phyloP scores from a whole-genome alignment of 176 grass and related monocot genomes.

The Aegilops longissima region DNA sequence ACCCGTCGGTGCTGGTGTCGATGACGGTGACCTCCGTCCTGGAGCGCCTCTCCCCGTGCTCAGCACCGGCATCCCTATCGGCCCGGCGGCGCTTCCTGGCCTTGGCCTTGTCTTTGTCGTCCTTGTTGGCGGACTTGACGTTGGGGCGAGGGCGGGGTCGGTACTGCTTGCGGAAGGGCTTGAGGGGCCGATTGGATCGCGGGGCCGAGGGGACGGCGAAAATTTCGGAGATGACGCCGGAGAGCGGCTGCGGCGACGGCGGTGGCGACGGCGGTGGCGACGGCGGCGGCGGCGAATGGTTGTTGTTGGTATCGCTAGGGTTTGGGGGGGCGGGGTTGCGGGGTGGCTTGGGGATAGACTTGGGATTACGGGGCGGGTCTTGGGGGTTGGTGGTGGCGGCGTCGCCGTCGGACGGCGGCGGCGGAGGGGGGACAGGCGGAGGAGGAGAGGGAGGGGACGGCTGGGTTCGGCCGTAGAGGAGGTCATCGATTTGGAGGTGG shows the following conservation, averaged over 20 bases:
- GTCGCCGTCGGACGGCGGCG: constrained; percentile 24
- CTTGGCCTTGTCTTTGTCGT: constrained; percentile 32
- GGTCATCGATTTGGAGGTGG: constrained; percentile 56
- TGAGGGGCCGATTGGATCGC: constrained; percentile 28
- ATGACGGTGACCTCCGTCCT: constrained; percentile 80
- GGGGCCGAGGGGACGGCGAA: constrained; percentile 62
- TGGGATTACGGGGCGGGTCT: background rate
- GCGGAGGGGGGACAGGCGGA: background rate
- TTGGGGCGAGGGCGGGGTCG: constrained; percentile 36
- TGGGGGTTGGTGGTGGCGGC: background rate
- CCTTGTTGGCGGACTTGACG: constrained; percentile 5
- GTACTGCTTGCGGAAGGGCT: constrained; percentile 53
- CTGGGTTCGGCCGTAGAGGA: constrained; percentile 31
- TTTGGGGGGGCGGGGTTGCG: constrained; percentile 35
- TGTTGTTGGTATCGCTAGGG: constrained; percentile 24
- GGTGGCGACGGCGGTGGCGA: background rate
- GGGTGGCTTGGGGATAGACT: constrained; percentile 13
- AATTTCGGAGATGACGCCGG: constrained; percentile 49
- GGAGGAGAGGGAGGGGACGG: background rate
- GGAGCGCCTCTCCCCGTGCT: constrained; percentile 23
- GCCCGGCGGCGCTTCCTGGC: constrained; percentile 29
- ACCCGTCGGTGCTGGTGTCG: constrained; percentile 71
- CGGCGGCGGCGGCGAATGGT: background rate
- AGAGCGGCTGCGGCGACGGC: background rate
- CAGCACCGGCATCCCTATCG: constrained; percentile 12